Base-by-base conservation (phyloP, 1,139 yeast genomes). In the Eremothecium sinecaudum region DNA sequence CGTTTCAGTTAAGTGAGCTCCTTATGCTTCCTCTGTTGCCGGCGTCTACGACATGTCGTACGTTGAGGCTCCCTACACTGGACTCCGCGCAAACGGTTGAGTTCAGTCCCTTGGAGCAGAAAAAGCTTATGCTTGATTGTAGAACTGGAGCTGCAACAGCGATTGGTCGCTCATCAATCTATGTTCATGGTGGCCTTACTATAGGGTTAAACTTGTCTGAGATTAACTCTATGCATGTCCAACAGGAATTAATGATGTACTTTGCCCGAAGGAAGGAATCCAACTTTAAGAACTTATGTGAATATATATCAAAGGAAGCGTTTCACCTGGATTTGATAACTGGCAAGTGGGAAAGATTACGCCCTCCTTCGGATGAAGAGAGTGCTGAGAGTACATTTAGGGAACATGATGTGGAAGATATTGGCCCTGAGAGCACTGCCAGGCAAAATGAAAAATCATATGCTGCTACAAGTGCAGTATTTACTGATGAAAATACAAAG, bases 181-280 rank as follows among this genome's bases (percentile, higher is more conserved):
- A 74, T 32, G 73, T 73, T 0, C 72, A 66, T 48, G 87, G 86
- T n/a, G 90, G 90, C 0, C 55, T 75, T n/a, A 69, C 75, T 1
- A 58, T 73, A 15, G 80, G 79, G 1, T 48, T 77, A 17, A 73
- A 70, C 29, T 50, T 78, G 17, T 43, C 49, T 6, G 45, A 61
- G 5, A 50, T 63, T 12, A 58, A 70, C 18, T 51, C 57, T 2
- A 54, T 66, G 9, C 37, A 43, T 4, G 34, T 52, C 12, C 56
- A 51, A 31, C 51, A 48, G 30, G 56, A 53, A 28, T 38, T 51
- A 11, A 47, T 47, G 15, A 32, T 47, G 27, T 45, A 42, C 42
- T 54, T 46, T 31, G 50, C 48, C 6, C 49, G 39, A 35, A 42
- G 40, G 36, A 40, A 40, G 22, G 38, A 36, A 16, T 38, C 42